Base-by-base conservation (phyloP, 2,329 filamentous ascomycete species). In the Aspergillus sp. region DNA sequence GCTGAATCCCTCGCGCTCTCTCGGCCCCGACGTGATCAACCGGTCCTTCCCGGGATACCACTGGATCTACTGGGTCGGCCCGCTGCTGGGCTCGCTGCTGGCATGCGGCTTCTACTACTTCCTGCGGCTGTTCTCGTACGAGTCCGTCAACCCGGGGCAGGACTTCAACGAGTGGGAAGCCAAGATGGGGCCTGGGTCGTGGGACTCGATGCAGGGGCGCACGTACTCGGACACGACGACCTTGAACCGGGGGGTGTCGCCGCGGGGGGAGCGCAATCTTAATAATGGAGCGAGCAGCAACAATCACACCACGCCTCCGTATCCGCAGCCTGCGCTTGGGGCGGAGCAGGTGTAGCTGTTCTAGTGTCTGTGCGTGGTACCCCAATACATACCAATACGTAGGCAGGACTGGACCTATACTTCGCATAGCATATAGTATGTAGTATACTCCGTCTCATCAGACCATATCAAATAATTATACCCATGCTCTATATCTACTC, bases 61-160 rank as follows among this genome's bases (percentile, higher is more conserved):
- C 52, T 82, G 79, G 79, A 80, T 81, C 57, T 82, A 81, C 67
- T 81, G 78, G 77, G 66, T 80, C 34, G 79, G 79, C 1, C 79
- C 79, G 2, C 51, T 76, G 4, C 69, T 80, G 1, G 79, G 79
- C 0, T 71, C 79, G 0, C 68, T 80, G 6, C 67, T 83, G 4
- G 81, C 82, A 0, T 76, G 78, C 3, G 76, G 72, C 7, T 82
- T 83, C 64, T 84, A 80, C 61, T 69, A 65, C 54, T 72, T 82
- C 58, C 74, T 84, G 60, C 77, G 78, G 65, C 70, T 73, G 20
- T 69, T 77, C 56, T 72, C 72, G 54, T 79, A 77, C 59, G 66
- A 79, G 59, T 75, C 72, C 2, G 77, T 75, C 48, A 80, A 79
- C 41, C 77, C 77, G 3, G 77, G 76, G 3, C 77, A 90, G 66